Evolutionary conservation across 2,329 filamentous ascomycete species (phyloP).

Genomic region (Myriosclerotinia curreyana): DNA sequence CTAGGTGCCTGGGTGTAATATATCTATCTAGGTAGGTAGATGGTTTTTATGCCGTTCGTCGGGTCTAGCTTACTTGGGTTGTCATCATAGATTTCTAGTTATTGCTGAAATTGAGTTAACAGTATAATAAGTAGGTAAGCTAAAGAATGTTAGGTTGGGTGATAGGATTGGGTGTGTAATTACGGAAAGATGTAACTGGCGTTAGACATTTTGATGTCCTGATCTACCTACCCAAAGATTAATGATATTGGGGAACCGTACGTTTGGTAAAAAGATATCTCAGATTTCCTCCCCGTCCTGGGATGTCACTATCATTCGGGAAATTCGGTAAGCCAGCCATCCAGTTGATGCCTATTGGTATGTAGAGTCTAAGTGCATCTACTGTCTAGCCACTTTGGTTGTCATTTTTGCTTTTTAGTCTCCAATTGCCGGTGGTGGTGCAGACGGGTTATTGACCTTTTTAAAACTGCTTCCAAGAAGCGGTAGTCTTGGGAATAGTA

Average conservation of each 20-base stretch:
- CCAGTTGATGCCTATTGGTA: background rate
- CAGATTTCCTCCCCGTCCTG: background rate
- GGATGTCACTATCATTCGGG: background rate
- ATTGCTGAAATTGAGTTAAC: background rate
- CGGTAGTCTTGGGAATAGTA: background rate
- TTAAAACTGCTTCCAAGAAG: background rate
- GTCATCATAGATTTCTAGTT: background rate
- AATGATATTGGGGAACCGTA: background rate
- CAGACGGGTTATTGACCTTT: background rate
- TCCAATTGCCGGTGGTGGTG: background rate
- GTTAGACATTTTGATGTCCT: background rate
- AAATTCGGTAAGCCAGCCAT: background rate
- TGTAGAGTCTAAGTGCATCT: too few relatives aligned
- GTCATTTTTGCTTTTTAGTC: slow-evolving; percentile 1
- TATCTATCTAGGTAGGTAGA: background rate
- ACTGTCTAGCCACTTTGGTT: background rate
- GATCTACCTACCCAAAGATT: background rate
- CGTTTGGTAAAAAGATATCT: background rate
- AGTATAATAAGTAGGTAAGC: background rate
- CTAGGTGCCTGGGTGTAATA: background rate
- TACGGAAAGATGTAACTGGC: background rate
- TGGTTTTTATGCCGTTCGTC: background rate
- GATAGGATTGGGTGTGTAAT: too few relatives aligned
- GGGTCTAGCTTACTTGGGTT: background rate
- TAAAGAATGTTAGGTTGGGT: too few relatives aligned